Evolutionary conservation across 2,329 filamentous ascomycete genomes (phyloP), one percentile per base, ranked within the genome.

Genomic region (Fusarium irregulare): DNA sequence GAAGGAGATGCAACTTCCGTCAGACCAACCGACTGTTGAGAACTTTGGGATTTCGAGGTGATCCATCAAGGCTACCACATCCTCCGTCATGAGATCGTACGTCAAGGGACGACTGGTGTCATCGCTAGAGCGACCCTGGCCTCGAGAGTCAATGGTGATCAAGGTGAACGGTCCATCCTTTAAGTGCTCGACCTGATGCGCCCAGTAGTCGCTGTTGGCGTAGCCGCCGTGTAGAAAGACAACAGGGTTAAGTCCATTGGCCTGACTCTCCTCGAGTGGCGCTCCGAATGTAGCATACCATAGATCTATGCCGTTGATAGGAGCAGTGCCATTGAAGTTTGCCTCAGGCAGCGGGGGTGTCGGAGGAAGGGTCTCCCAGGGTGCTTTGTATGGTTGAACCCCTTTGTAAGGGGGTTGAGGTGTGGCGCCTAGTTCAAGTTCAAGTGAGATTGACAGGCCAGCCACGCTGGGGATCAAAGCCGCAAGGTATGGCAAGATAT

Each of bases 211-310:
- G 7, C 56, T 59, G 4, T 59, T 59, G 1, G 50, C 50, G 34
- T 27, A 59, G n/a, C 50, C 56, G 4, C 56, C 56, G 4, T 56
- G 56, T 16, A 59, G 37, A 3, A 59, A 59, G 11, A 59, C 21
- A 3, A 59, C 37, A 6, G 56, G 50, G 7, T 1, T 21, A 1
- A 56, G 23, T 7, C 50, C 56, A 18, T 34, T 59, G 1, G n/a
- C 37, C 2, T 23, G 30, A 3, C 37, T 59, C 6, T 12, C 11
- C 5, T 56, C 12, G 1, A 59, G 56, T 0, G 49, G 28, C 3
- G 49, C 13, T 13, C 56, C 37, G 12, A 7, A 59, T 1, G 37
- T 56, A 11, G 56, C 56, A 6, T 56, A 59, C 56, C 56, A 59
- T 2, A 59, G 21, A 23, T 59, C 50, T 6, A 59, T 59, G 7